Percentiles rank a stretch among this genome's conserved stretches.
Evolutionary conservation across 768 basidiomycete genomes (phyloP).

Genomic region (Pleurotus cornucopiae): DNA sequence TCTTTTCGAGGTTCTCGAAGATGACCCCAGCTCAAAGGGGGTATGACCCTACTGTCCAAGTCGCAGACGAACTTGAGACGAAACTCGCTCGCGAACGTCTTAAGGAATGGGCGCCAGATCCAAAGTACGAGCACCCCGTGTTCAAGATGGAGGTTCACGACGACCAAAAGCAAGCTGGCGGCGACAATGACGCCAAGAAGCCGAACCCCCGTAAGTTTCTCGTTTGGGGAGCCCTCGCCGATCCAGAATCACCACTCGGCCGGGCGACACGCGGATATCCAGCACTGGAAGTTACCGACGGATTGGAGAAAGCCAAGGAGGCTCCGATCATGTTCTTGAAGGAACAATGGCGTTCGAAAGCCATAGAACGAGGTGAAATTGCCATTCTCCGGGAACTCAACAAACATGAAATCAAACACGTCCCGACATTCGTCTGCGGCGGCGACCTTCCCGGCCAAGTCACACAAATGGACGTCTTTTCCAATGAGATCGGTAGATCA

Average conservation of each 20-base stretch:
- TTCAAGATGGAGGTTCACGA: neutral
- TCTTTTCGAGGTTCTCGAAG: constrained; percentile 20
- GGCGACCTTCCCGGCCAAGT: constrained; percentile 10
- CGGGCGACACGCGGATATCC: constrained; percentile 5
- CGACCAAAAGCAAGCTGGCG: too few relatives aligned
- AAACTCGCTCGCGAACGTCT: neutral
- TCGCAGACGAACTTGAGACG: neutral
- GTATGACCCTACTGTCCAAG: neutral
- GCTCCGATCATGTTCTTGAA: neutral
- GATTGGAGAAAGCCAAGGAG: neutral
- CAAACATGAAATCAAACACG: neutral
- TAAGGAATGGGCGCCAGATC: neutral
- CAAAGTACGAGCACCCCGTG: neutral
- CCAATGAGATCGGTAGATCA: constrained; percentile 7
- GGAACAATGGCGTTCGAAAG: constrained; percentile 6
- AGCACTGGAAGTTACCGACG: neutral
- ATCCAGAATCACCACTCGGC: constrained; percentile 1
- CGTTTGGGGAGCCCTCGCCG: constrained; percentile 6
- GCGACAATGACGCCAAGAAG: neutral
- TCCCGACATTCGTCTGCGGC: constrained; percentile 1
- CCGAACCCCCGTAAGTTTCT: neutral
- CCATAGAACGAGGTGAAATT: neutral
- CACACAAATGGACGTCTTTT: neutral
- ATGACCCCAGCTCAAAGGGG: neutral
- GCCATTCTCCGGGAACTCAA: neutral